Base-by-base conservation (phyloP, 805 yeast genomes). In the Isabelozyma gotoi region DNA sequence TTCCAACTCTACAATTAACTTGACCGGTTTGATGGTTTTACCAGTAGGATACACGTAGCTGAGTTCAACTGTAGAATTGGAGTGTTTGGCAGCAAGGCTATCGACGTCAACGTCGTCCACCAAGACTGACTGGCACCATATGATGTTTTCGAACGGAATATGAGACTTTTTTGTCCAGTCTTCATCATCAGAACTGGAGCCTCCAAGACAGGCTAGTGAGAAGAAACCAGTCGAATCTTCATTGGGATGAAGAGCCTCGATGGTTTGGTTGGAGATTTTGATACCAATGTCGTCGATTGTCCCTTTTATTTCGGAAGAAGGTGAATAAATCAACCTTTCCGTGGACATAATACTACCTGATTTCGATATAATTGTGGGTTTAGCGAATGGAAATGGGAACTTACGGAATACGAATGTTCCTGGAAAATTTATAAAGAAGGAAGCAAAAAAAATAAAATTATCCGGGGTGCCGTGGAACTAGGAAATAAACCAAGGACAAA, bases 91-190 rank as follows among this genome's bases (percentile, higher is more conserved):
- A 19, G 33, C 11, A 17, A 10, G 15, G 17, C 20, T 8, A 18
- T 24, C 19, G 33, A 16, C 19, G 40, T 21, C 18, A 33, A 35
- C 19, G 17, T 15, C 35, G 35, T 17, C 35, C 2, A 11, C 8
- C 3, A 5, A 11, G 24, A 16, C 18, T 5, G 20, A n/a, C 19
- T 5, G 52, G 43, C 64, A 57, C 60, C 60, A 60, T 38, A 65
- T 32, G 14, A 65, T 57, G 24, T 55, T 49, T 21, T 52, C 49
- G 38, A 41, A 65, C 5, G 60, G 48, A n/a, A 64, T 61, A 15
- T 33, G 33, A 18, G 36, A 16, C 17, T 39, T 29, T 41, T n/a
- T 36, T 27, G 20, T 20, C 24, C 35, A 34, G 2, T 32, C 39
- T 11, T 20, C 31, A 7, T 8, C 7, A 5, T 19, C 11, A 27